These are phyloP conservation scores for Fusarium tuaranense DNA, from an alignment of 2,329 filamentous ascomycete genomes.

Conservation along the genomic window DNA sequence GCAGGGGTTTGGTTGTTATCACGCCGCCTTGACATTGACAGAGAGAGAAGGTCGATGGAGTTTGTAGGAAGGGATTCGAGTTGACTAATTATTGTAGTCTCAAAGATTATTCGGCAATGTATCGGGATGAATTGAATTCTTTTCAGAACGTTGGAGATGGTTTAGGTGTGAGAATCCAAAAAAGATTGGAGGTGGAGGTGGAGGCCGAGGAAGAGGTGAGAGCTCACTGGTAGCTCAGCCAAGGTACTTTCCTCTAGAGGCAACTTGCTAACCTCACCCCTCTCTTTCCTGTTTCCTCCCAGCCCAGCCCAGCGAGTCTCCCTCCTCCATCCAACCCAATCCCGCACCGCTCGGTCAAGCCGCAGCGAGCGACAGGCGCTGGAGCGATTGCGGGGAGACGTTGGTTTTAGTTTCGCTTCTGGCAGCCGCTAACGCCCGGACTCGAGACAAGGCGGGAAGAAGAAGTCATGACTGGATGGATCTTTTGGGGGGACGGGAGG, in stretches of 20 bases:
- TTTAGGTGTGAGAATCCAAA: neutral
- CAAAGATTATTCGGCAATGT: neutral
- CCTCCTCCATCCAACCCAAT: neutral
- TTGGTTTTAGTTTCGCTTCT: conserved; percentile 17
- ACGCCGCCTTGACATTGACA: neutral
- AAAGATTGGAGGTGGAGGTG: neutral
- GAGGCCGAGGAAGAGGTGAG: neutral
- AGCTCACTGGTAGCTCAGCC: conserved; percentile 4
- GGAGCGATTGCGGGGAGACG: conserved; percentile 32
- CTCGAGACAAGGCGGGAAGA: conserved; percentile 20
- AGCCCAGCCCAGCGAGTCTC: neutral
- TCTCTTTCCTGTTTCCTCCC: conserved; percentile 31
- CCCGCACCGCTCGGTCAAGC: conserved; percentile 24
- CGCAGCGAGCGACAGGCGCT: neutral
- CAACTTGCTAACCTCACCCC: conserved; percentile 35
- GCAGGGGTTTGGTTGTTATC: conserved; percentile 10
- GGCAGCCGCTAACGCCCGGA: conserved; percentile 11
- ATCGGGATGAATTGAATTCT: neutral
- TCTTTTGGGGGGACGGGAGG: neutral
- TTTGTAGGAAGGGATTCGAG: neutral
- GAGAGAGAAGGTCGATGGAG: neutral
- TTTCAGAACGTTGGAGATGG: neutral
- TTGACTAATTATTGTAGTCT: neutral
- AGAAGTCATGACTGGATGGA: conserved; percentile 22
- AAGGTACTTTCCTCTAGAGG: conserved; percentile 33